Evolutionary conservation across 352 stramenopile species (phyloP).

Genomic region (Globisporangium spinosum): DNA sequence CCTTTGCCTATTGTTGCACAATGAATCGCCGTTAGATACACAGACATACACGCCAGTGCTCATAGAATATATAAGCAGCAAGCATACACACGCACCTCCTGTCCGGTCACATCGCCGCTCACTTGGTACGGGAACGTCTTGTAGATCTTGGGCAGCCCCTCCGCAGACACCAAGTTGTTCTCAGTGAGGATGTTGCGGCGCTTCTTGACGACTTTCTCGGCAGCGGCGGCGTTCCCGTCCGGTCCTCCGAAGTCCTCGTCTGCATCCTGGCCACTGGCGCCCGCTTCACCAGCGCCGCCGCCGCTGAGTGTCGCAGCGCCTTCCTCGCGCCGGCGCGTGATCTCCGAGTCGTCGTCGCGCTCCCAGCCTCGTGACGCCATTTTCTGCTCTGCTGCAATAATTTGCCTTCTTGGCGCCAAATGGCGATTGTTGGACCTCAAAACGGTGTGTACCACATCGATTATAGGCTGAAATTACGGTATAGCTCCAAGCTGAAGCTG

Average conservation of each 20-base stretch:
- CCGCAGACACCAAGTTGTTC: slow-evolving; percentile 51
- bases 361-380: slow-evolving; percentile 49
- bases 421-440: background rate
- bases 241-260: background rate
- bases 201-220: slow-evolving; percentile 26
- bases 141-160: slow-evolving; percentile 71
- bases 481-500: too few species aligned
- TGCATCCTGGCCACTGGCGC: slow-evolving; percentile 13
- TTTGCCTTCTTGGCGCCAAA: slow-evolving; percentile 6
- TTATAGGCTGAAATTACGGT: background rate
- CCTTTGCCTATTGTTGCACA: slow-evolving; percentile 33
- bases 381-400: too few species aligned
- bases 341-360: slow-evolving; percentile 41
- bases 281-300: slow-evolving; percentile 6
- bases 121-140: slow-evolving; percentile 71
- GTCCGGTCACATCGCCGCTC: slow-evolving; percentile 40
- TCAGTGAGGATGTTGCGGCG: slow-evolving; percentile 64
- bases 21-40: slow-evolving; percentile 4
- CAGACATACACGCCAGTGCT: background rate
- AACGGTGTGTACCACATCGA: slow-evolving; percentile 4
- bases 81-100: slow-evolving; percentile 35
- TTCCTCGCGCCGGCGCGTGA: slow-evolving; percentile 23
- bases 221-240: background rate
- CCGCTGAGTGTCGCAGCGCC: slow-evolving; percentile 7
- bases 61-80: background rate